Percentiles rank a stretch among this genome's conserved stretches.
phyloP scores from a whole-genome alignment of 2,329 filamentous ascomycete species.

The Phoma herbarum region DNA sequence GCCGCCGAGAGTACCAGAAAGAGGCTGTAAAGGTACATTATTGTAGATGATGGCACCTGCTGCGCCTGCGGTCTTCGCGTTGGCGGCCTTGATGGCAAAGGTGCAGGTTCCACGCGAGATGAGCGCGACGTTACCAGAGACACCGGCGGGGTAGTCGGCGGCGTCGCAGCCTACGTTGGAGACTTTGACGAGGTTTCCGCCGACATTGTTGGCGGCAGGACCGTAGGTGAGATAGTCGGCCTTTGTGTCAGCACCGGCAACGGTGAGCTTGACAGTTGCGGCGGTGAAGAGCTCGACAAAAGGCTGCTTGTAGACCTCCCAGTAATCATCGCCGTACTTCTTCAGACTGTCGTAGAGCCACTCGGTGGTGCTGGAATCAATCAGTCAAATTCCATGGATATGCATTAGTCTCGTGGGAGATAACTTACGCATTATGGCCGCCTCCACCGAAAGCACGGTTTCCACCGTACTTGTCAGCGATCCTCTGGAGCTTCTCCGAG shows the following conservation, averaged over 20 bases:
- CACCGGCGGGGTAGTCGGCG: slow-evolving; percentile 65
- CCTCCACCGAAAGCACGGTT: slow-evolving; percentile 49
- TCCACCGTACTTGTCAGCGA: slow-evolving; percentile 45
- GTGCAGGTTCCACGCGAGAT: slow-evolving; percentile 72
- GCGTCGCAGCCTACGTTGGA: slow-evolving; percentile 69
- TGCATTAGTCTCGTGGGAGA: too few relatives aligned
- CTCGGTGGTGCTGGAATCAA: slow-evolving; percentile 26
- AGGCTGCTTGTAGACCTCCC: slow-evolving; percentile 46
- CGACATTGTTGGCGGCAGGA: slow-evolving; percentile 68
- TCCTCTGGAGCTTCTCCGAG: slow-evolving; percentile 45
- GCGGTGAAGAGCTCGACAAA: slow-evolving; percentile 49
- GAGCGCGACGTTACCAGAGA: slow-evolving; percentile 71
- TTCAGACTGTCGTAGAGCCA: slow-evolving; percentile 45
- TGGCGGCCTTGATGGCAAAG: slow-evolving; percentile 73
- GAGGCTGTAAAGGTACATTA: slow-evolving; percentile 63
- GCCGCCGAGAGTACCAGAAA: slow-evolving; percentile 73
- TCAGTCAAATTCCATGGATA: neutral
- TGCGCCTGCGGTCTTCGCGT: slow-evolving; percentile 73
- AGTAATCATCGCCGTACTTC: slow-evolving; percentile 42
- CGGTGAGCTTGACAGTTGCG: slow-evolving; percentile 38
- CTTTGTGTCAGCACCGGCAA: slow-evolving; percentile 34
- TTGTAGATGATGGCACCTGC: slow-evolving; percentile 76
- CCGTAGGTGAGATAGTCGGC: slow-evolving; percentile 60
- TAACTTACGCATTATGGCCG: slow-evolving; percentile 40
- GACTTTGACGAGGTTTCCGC: slow-evolving; percentile 68